Evolutionary conservation across 1,284 basidiomycete genomes (phyloP).

Genomic region (Ganoderma leucocontextum): DNA sequence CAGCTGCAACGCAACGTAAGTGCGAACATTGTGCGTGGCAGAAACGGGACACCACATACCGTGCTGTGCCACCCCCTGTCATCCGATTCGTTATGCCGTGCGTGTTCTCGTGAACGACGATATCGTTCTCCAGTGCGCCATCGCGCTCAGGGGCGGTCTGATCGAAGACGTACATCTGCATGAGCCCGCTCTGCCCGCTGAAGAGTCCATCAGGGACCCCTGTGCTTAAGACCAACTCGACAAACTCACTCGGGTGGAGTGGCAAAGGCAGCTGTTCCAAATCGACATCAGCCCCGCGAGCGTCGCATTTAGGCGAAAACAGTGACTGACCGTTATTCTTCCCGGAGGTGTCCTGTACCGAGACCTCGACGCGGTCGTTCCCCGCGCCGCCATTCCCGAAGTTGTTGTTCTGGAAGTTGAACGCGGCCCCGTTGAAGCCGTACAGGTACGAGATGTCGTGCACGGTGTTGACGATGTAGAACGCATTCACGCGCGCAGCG

Average conservation of each 20-base stretch:
- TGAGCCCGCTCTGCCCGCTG: slow-evolving; percentile 33
- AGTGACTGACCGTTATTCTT: slow-evolving; percentile 45
- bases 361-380: slow-evolving; percentile 52
- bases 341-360: slow-evolving; percentile 48
- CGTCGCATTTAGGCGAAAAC: no score
- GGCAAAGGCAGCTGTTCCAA: slow-evolving; percentile 36
- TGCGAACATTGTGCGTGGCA: background rate
- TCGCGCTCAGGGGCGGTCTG: slow-evolving; percentile 51
- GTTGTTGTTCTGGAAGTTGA: slow-evolving; percentile 58
- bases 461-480: slow-evolving; percentile 59
- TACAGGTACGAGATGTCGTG: slow-evolving; percentile 58
- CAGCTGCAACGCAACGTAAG: slow-evolving; percentile 41
- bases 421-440: slow-evolving; percentile 48
- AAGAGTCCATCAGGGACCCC: background rate
- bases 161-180: slow-evolving; percentile 54
- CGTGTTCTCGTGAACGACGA: slow-evolving; percentile 57
- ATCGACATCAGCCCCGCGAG: background rate
- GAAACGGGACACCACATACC: slow-evolving; percentile 7
- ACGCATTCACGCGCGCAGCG: slow-evolving; percentile 58
- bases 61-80: slow-evolving; percentile 59
- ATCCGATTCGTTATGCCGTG: slow-evolving; percentile 61
- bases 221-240: background rate
- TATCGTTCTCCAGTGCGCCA: slow-evolving; percentile 58
- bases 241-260: background rate
- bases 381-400: slow-evolving; percentile 50